Evolutionary conservation across 148 eudicot species (phyloP).

Genomic region (Rheum nobile): DNA sequence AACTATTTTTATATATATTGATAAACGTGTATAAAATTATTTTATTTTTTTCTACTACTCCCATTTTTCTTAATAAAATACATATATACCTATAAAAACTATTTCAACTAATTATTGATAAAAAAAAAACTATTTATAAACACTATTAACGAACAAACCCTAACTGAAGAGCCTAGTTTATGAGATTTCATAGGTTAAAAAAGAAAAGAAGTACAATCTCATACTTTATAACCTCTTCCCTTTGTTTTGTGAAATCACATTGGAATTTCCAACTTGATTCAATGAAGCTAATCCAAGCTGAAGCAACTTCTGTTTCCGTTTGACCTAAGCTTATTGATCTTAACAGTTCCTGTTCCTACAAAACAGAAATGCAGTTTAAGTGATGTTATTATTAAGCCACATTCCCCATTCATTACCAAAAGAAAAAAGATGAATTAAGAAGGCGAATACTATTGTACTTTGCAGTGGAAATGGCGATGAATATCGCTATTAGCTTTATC

Average conservation of each 20-base stretch:
- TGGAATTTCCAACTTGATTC: conserved; percentile 32
- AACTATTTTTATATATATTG: too few species aligned
- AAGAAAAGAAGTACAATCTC: background rate
- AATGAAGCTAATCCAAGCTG: conserved; percentile 26
- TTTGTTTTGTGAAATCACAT: conserved; percentile 19
- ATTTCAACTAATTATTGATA: too few species aligned
- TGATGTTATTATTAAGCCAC: background rate
- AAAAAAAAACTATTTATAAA: too few species aligned
- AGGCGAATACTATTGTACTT: conserved; percentile 14
- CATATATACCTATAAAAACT: too few species aligned
- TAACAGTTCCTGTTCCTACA: conserved; percentile 38
- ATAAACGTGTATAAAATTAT: too few species aligned
- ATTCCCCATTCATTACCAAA: background rate
- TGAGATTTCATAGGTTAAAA: background rate
- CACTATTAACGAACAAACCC: too few species aligned
- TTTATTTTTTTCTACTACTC: too few species aligned
- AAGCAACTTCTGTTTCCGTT: conserved; percentile 30
- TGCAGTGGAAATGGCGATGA: conserved; percentile 24
- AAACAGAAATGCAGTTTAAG: background rate
- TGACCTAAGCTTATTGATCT: conserved; percentile 23
- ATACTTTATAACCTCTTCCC: conserved; percentile 28
- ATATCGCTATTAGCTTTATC: conserved; percentile 33
- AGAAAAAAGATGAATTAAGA: background rate
- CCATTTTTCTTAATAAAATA: too few species aligned
- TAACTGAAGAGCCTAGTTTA: background rate